phyloP scores from a whole-genome alignment of 805 yeast species.

The Wilhelminamyces savonicus region DNA sequence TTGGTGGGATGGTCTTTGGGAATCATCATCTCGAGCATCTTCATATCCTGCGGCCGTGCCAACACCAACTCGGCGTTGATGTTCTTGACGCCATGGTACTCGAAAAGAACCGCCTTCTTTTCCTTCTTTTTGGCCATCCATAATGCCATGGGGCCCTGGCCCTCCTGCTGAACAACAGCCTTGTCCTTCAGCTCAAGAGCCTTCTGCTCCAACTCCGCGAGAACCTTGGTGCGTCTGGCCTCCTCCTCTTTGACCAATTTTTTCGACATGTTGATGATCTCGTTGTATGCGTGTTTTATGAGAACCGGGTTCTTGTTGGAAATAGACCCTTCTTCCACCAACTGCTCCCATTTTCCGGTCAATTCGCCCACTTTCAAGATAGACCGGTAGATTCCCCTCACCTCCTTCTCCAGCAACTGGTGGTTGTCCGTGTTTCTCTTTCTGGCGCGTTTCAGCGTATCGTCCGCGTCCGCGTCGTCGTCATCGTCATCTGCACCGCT shows the following conservation, averaged over 20 bases:
- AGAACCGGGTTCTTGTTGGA: constrained; percentile 79
- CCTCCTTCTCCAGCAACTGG: constrained; percentile 75
- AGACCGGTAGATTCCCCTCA: constrained; percentile 79
- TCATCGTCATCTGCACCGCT: constrained; percentile 38
- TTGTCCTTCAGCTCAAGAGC: constrained; percentile 50
- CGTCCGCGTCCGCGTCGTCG: constrained; percentile 31
- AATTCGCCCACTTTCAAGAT: constrained; percentile 80
- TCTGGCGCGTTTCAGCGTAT: constrained; percentile 24
- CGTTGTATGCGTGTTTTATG: constrained; percentile 71
- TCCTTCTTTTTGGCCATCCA: constrained; percentile 70
- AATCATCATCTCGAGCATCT: constrained; percentile 46
- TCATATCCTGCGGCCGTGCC: constrained; percentile 81
- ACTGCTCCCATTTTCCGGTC: constrained; percentile 68
- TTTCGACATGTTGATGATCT: constrained; percentile 56
- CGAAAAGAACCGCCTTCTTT: constrained; percentile 84
- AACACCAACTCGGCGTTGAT: constrained; percentile 85
- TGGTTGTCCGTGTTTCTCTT: constrained; percentile 31
- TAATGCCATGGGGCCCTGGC: constrained; percentile 43
- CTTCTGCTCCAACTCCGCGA: constrained; percentile 54
- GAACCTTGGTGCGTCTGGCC: constrained; percentile 45
- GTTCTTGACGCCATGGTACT: constrained; percentile 79
- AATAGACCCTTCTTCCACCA: constrained; percentile 84
- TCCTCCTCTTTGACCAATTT: constrained; percentile 62
- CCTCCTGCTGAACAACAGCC: constrained; percentile 30
- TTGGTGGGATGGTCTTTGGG: constrained; percentile 50